These are phyloP conservation scores for Senna tora DNA, from an alignment of 306 rosid genomes.

Conservation along the genomic window DNA sequence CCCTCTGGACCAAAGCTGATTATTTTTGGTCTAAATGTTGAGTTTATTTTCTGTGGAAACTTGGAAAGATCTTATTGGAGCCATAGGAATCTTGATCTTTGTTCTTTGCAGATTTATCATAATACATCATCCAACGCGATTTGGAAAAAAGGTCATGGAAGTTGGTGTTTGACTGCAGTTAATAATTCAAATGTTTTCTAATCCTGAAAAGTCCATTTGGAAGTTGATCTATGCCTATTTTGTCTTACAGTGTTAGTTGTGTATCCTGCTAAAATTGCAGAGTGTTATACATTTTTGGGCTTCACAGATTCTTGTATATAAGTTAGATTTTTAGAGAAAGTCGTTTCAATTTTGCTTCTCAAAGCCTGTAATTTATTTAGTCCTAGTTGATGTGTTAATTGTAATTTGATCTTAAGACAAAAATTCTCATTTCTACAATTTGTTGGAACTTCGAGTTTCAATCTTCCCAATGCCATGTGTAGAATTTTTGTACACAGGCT, in stretches of 20 bases:
- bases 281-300: constrained; percentile 36
- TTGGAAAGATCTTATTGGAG: constrained; percentile 29
- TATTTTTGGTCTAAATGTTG: constrained; percentile 36
- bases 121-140: constrained; percentile 45
- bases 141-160: constrained; percentile 41
- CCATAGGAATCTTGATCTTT: constrained; percentile 40
- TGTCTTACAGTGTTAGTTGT: constrained; percentile 29
- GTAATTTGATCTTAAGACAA: constrained; percentile 39
- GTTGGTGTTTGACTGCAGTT: constrained; percentile 40
- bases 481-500: no score
- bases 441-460: neutral
- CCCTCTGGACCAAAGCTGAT: constrained; percentile 45
- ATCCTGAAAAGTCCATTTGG: constrained; percentile 35
- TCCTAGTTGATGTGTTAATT: constrained; percentile 38
- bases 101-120: constrained; percentile 50
- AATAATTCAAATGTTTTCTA: constrained; percentile 34
- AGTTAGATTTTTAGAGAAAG: constrained; percentile 35
- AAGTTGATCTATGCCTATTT: constrained; percentile 35
- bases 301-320: constrained; percentile 44
- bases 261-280: constrained; percentile 36
- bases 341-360: constrained; percentile 41
- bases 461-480: neutral
- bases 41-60: constrained; percentile 5
- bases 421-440: constrained; percentile 14
- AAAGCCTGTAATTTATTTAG: constrained; percentile 42